Conservation (phyloP, 345 rosid species). For the Acer yangbiense region DNA sequence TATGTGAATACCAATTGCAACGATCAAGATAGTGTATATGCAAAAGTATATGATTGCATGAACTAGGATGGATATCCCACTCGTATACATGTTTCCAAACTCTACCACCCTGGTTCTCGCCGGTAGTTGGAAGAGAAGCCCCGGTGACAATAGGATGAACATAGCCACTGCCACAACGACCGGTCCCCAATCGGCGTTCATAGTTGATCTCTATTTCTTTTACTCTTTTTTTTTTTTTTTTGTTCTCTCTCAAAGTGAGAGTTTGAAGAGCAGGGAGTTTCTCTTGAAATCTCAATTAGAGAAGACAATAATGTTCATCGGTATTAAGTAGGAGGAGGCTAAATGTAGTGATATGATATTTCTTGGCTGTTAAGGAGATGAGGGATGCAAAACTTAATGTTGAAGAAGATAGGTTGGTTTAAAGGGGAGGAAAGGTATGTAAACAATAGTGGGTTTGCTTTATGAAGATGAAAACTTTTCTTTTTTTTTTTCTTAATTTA, state of each 20-base stretch:
- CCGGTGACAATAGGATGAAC: conserved; percentile 89
- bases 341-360: conserved; percentile 26
- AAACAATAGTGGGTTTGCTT: conserved; percentile 46
- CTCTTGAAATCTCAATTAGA: conserved; percentile 5
- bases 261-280: conserved; percentile 3
- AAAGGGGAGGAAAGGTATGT: conserved; percentile 52
- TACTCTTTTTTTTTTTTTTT: background rate
- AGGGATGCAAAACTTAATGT: conserved; percentile 52
- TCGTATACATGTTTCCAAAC: conserved; percentile 92
- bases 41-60: conserved; percentile 89
- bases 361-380: conserved; percentile 56
- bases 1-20: conserved; percentile 73
- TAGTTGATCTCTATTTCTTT: conserved; percentile 12
- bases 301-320: conserved; percentile 3
- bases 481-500: background rate
- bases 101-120: conserved; percentile 74
- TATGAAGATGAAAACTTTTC: conserved; percentile 34
- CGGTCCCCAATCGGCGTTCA: conserved; percentile 92
- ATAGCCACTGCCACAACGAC: conserved; percentile 64
- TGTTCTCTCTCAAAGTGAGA: background rate
- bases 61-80: conserved; percentile 82
- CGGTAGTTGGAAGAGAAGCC: conserved; percentile 84
- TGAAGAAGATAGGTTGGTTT: conserved; percentile 31
- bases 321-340: conserved; percentile 27
- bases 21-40: conserved; percentile 70